Conservation (phyloP, 2,329 filamentous ascomycete species). For the Alternaria brassicae region DNA sequence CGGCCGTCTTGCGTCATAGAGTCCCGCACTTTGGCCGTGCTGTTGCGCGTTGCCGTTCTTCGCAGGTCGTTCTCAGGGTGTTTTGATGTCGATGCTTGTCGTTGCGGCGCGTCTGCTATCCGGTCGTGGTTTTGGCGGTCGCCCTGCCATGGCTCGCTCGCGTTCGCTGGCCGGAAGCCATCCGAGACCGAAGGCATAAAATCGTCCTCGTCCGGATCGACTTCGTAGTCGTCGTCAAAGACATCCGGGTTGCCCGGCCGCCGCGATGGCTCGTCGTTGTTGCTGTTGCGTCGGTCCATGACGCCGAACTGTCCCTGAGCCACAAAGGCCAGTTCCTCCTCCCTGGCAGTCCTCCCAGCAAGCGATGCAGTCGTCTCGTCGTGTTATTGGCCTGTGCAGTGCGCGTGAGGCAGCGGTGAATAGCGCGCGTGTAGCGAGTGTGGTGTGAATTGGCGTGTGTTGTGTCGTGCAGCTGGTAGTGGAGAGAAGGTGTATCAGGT, state of each 20-base stretch:
- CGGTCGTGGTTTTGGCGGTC: slow-evolving; percentile 36
- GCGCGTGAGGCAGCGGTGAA: slow-evolving; percentile 20
- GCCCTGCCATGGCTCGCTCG: slow-evolving; percentile 25
- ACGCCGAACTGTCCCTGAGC: slow-evolving; percentile 43
- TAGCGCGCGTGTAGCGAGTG: slow-evolving; percentile 29
- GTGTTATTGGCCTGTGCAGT: slow-evolving; percentile 15
- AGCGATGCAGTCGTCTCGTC: slow-evolving; percentile 22
- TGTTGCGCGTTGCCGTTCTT: slow-evolving; percentile 47
- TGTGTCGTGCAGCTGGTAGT: slow-evolving; percentile 32
- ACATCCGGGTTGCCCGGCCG: slow-evolving; percentile 51
- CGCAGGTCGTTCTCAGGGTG: slow-evolving; percentile 35
- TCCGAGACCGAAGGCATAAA: slow-evolving; percentile 54
- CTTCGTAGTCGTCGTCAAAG: slow-evolving; percentile 59
- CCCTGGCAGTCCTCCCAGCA: slow-evolving; percentile 32
- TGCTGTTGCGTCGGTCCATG: slow-evolving; percentile 50
- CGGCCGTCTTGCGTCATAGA: slow-evolving; percentile 32
- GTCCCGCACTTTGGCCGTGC: slow-evolving; percentile 45
- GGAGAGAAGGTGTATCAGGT: slow-evolving; percentile 23
- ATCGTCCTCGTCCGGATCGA: slow-evolving; percentile 51
- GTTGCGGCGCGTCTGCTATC: slow-evolving; percentile 29
- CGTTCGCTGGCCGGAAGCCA: slow-evolving; percentile 53
- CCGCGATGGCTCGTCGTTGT: slow-evolving; percentile 37
- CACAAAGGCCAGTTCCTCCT: slow-evolving; percentile 35
- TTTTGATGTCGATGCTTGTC: slow-evolving; percentile 32
- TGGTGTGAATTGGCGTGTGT: slow-evolving; percentile 27